Evolutionary conservation across 257 asterid genomes (phyloP).

Genomic region (Linaria vulgaris): DNA sequence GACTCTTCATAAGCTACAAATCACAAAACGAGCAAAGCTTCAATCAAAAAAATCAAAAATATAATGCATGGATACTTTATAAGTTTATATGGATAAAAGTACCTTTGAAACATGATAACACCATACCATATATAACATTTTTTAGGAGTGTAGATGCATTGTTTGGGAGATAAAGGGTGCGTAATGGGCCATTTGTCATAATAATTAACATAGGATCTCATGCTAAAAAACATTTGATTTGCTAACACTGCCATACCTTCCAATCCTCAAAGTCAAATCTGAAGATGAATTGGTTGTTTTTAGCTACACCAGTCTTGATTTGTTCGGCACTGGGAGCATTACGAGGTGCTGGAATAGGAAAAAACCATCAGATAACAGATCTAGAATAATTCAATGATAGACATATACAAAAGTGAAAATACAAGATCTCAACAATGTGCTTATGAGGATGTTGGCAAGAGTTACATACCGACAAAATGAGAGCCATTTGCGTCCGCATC

Average conservation of each 20-base stretch:
- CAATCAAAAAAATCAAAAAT: neutral
- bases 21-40: neutral
- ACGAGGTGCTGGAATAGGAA: slow-evolving; percentile 39
- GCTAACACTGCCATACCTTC: slow-evolving; percentile 39
- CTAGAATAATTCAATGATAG: neutral
- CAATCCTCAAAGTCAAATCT: slow-evolving; percentile 56
- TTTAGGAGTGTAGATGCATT: too few relatives aligned
- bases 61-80: too few relatives aligned
- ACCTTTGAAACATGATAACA: too few relatives aligned
- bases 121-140: too few relatives aligned
- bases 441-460: neutral
- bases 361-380: neutral
- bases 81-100: too few relatives aligned
- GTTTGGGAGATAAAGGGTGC: too few relatives aligned
- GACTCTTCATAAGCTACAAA: slow-evolving; percentile 41
- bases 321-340: slow-evolving; percentile 42
- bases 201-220: neutral
- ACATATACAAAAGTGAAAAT: neutral
- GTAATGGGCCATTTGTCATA: neutral
- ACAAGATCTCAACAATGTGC: neutral
- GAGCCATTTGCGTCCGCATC: slow-evolving; percentile 42
- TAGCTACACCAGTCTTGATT: slow-evolving; percentile 38
- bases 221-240: neutral
- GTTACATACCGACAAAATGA: slow-evolving; percentile 41
- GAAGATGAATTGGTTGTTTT: slow-evolving; percentile 43